These are phyloP conservation scores for Pisolithus sp. DNA, from an alignment of 768 basidiomycete genomes.

Conservation along the genomic window DNA sequence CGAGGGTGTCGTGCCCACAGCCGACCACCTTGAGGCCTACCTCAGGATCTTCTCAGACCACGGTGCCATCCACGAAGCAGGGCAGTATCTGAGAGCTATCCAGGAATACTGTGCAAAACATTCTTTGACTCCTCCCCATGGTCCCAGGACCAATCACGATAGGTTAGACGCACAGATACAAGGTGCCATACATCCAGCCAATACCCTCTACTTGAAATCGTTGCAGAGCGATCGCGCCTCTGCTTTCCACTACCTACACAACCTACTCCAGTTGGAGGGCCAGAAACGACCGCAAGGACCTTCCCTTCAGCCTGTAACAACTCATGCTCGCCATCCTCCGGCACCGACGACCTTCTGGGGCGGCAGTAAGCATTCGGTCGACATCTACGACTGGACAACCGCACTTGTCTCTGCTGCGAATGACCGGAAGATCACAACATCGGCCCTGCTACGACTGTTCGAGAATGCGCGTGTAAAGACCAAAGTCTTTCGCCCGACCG, in stretches of 20 bases:
- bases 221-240: constrained; percentile 35
- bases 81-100: constrained; percentile 36
- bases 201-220: constrained; percentile 38
- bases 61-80: constrained; percentile 36
- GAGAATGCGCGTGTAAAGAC: constrained; percentile 22
- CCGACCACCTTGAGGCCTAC: constrained; percentile 41
- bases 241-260: constrained; percentile 42
- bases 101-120: constrained; percentile 19
- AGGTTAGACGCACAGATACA: not conserved
- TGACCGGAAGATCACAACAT: constrained; percentile 29
- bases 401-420: constrained; percentile 39
- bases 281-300: not conserved
- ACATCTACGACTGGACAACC: constrained; percentile 44
- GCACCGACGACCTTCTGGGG: constrained; percentile 2
- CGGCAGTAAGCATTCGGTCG: constrained; percentile 24
- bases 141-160: constrained; percentile 1
- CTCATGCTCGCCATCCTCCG: not conserved
- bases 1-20: constrained; percentile 34
- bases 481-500: constrained; percentile 33
- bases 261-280: constrained; percentile 28
- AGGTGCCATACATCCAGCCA: constrained; percentile 31
- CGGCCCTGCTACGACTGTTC: constrained; percentile 34
- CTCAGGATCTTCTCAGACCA: constrained; percentile 43
- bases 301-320: constrained; percentile 2
- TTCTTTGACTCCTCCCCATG: constrained; percentile 16